Evolutionary conservation across 345 rosid species (phyloP), one percentile per base, ranked within the genome.

Genomic region (Salix viminalis): DNA sequence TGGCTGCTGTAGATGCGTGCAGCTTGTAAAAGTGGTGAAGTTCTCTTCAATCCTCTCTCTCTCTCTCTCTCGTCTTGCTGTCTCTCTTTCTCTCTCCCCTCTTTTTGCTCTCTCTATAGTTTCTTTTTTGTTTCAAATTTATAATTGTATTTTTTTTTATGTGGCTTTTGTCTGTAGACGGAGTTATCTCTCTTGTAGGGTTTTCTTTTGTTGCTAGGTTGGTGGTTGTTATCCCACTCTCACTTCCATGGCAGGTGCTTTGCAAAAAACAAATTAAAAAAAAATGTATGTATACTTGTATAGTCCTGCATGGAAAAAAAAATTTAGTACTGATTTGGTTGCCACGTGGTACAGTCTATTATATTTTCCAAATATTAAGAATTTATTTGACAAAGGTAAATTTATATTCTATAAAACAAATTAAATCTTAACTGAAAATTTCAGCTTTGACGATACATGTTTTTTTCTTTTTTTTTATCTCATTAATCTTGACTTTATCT

Each of bases 1-100:
- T 78, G 44, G 58, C 77, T 83, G 83, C 84, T 85, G 81, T 83
- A 88, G 92, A 89, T 87, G 92, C 90, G 89, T 86, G 92, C 92
- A 84, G 87, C 85, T 81, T 88, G 81, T 82, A 90, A 87, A 91
- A 89, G 85, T 80, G 76, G 83, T 77, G 78, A 87, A 83, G 88
- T 83, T 65, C 81, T 34, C 60, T 50, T 46, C 61, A 64, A 69
- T 37, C 44, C 77, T 37, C 46, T 1, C 13, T 1, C n/a, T 76
- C 74, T 28, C 11, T 1, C 13, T 76, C 74, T 74, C 70, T 48
- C 70, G 44, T 10, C 44, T 41, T 41, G 44, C 44, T 41, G 44
- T 1, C n/a, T 76, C 44, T 28, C 11, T 41, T 4, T 39, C 54
- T 58, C n/a, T 54, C 21, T 30, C 15, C 52, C 62, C 65, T 15